Base-by-base conservation (phyloP, 305 asterid genomes). In the Fraxinus sp. region DNA sequence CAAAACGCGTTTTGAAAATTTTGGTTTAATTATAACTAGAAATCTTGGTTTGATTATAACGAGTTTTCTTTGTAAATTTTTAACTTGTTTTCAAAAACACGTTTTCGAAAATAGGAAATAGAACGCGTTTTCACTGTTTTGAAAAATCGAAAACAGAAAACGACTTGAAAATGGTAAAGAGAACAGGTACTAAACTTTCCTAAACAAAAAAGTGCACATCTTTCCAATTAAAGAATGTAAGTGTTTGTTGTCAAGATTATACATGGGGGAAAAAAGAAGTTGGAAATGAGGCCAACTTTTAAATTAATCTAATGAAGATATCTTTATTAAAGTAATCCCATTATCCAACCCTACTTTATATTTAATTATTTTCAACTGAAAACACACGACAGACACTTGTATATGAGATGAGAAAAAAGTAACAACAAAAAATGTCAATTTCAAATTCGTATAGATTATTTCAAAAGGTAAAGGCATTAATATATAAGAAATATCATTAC, bases 241-340 rank as follows among this genome's bases (percentile, higher is more conserved):
- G 73, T 8, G 32, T 66, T 66, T 52, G 62, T 52, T 52, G 62
- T 16, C 62, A 49, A 49, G 62, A 49, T 14, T 64, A 49, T 16
- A 14, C 20, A 52, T 52, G 62, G 62, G 22, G 2, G 20, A 16
- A 16, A 46, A 46, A 52, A 4, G 18, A 43, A 4, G 73, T 66
- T 24, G 73, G 73, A 66, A 68, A 68, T 28, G 16, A 70, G 39
- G 75, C 41, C 39, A 62, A 10, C 75, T 28, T 68, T 66, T 66
- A 5, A 66, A 62, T 22, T 26, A 66, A 66, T 66, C 37, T 28
- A 30, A 70, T 70, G 22, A 13, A 68, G 20, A 70, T 30, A 68
- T 68, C 41, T 70, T 70, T 28, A 28, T 70, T 70, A 70, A 70
- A 70, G 41, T 70, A 70, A 70, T 30, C 75, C 75, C 75, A 70